A percentile compares a stretch with the other conserved stretches of the same genome.
Conservation (phyloP, 768 basidiomycete species). For the Lyophyllum shimeji region DNA sequence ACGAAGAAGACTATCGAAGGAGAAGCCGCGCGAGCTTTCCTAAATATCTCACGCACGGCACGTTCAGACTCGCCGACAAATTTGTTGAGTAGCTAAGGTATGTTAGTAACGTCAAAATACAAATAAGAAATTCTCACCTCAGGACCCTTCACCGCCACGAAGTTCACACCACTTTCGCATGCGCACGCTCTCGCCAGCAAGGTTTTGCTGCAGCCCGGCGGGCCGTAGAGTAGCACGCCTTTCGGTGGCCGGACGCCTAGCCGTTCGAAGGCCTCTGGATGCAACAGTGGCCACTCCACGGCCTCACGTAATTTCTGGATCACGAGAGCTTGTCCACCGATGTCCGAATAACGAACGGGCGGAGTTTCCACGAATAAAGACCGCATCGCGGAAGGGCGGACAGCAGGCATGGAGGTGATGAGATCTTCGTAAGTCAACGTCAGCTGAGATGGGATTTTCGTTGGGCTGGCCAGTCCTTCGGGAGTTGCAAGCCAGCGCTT, state of each 20-base stretch:
- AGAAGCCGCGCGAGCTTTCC: conserved; percentile 90
- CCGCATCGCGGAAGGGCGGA: conserved; percentile 93
- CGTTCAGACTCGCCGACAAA: conserved; percentile 97
- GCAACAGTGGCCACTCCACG: conserved; percentile 92
- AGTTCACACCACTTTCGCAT: conserved; percentile 92
- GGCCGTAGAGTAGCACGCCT: conserved; percentile 90
- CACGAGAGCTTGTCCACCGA: conserved; percentile 81
- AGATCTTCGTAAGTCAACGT: conserved; percentile 64
- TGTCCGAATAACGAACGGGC: conserved; percentile 79
- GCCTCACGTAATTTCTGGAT: conserved; percentile 88
- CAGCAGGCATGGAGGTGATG: conserved; percentile 64
- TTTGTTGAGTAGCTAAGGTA: conserved; percentile 84
- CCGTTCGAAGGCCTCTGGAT: conserved; percentile 83
- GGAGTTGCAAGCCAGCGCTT: conserved; percentile 65
- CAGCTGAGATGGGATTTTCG: conserved; percentile 19
- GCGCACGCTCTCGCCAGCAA: conserved; percentile 90
- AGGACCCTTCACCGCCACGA: conserved; percentile 95
- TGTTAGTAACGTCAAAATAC: conserved; percentile 3
- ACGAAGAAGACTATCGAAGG: conserved; percentile 98
- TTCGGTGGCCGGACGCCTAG: conserved; percentile 87
- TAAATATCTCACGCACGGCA: conserved; percentile 91
- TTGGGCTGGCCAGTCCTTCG: conserved; percentile 14
- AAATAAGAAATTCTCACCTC: conserved; percentile 57
- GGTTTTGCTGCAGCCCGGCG: conserved; percentile 98
- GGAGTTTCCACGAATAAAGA: conserved; percentile 89